Evolutionary conservation across 495 filamentous ascomycete genomes (phyloP).

Genomic region (Paragyromitra xinjiangensis): DNA sequence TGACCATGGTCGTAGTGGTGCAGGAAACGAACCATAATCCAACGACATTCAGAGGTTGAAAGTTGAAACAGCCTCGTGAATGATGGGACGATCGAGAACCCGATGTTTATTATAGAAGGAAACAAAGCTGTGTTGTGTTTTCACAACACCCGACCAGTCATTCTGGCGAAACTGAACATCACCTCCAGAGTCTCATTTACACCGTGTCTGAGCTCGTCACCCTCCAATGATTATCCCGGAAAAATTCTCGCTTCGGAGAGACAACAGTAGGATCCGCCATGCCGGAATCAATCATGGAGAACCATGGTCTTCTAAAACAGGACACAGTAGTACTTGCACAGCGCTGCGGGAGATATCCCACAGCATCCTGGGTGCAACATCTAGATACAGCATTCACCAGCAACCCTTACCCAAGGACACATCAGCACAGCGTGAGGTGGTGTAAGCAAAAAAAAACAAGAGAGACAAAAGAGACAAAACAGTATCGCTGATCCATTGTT

Average conservation of each 20-base stretch:
- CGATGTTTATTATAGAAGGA: conserved; percentile 17
- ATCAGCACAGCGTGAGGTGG: conserved; percentile 24
- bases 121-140: conserved; percentile 13
- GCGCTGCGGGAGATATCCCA: conserved; percentile 33
- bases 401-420: conserved; percentile 26
- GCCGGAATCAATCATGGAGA: conserved; percentile 19
- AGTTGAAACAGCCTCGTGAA: conserved; percentile 28
- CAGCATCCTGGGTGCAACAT: conserved; percentile 11
- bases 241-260: conserved; percentile 20
- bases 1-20: conserved; percentile 21
- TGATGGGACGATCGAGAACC: conserved; percentile 24
- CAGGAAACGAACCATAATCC: conserved; percentile 44
- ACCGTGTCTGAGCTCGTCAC: conserved; percentile 10
- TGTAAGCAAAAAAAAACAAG: neutral
- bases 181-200: neutral
- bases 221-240: conserved; percentile 15
- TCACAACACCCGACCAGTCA: conserved; percentile 33
- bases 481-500: neutral
- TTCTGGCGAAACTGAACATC: conserved; percentile 23
- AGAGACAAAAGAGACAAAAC: conserved; percentile 7
- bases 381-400: conserved; percentile 1
- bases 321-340: conserved; percentile 10
- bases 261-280: conserved; percentile 26
- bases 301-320: conserved; percentile 27
- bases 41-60: conserved; percentile 24